Evolutionary conservation across 352 stramenopile species (phyloP).

Genomic region (Pythium guiyangense): DNA sequence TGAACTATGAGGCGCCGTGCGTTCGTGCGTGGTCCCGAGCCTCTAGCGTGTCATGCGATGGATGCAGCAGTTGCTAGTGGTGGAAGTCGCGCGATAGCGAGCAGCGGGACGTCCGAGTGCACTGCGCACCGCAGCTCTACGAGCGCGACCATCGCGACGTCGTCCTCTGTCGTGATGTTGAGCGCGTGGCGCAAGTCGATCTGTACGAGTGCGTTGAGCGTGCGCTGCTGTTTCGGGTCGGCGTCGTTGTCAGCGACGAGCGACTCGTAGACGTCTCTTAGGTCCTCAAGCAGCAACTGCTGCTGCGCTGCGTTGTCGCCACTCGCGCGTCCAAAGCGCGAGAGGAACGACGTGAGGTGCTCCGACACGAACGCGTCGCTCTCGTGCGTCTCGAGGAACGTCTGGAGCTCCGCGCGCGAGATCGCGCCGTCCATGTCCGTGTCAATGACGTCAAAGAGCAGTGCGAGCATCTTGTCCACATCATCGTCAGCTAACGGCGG

Average conservation of each 20-base stretch:
- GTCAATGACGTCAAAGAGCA: slow-evolving; percentile 47
- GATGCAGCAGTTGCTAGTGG: no score
- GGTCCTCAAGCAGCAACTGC: not conserved
- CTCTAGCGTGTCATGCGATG: no score
- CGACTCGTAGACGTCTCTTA: not conserved
- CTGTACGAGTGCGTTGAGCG: not conserved
- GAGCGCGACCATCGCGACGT: slow-evolving; percentile 5
- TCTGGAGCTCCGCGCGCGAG: slow-evolving; percentile 17
- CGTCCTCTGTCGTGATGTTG: not conserved
- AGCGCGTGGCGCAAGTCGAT: not conserved
- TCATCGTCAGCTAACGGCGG: no score
- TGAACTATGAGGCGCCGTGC: not conserved
- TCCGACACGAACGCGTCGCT: not conserved
- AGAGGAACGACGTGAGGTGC: slow-evolving; percentile 13
- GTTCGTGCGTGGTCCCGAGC: no score
- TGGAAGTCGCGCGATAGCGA: no score
- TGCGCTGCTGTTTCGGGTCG: no score
- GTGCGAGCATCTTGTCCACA: slow-evolving; percentile 26
- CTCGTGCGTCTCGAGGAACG: slow-evolving; percentile 26
- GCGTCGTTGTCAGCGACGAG: not conserved
- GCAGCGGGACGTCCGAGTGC: slow-evolving; percentile 23
- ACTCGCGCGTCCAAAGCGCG: slow-evolving; percentile 13
- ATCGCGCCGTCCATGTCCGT: slow-evolving; percentile 30
- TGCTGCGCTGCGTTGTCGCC: no score
- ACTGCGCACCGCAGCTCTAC: slow-evolving; percentile 27